Percentiles rank a stretch among this genome's conserved stretches.
These are phyloP conservation scores for Proliferodiscus dingleyae DNA, from an alignment of 2,329 filamentous ascomycete genomes.

Conservation along the genomic window DNA sequence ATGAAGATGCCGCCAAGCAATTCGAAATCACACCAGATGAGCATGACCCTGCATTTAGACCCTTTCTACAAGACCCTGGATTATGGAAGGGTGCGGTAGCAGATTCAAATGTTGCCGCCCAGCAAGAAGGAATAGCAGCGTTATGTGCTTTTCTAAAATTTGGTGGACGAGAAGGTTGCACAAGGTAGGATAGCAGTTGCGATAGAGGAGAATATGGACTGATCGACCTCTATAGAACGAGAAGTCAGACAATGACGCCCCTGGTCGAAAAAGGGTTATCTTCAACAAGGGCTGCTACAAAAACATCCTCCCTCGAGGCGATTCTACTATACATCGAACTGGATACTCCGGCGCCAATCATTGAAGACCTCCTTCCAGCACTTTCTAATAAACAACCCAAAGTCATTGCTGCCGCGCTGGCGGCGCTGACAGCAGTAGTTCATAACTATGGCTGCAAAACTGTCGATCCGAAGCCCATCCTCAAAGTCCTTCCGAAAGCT, in stretches of 20 bases:
- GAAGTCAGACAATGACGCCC: constrained; percentile 66
- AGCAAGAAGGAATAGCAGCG: constrained; percentile 84
- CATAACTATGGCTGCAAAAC: constrained; percentile 94
- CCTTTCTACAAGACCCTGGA: constrained; percentile 77
- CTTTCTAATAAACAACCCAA: constrained; percentile 89
- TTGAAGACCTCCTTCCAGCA: constrained; percentile 83
- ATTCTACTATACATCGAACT: constrained; percentile 85
- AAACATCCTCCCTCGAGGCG: constrained; percentile 80
- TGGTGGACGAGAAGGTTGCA: constrained; percentile 72
- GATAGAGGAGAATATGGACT: neutral
- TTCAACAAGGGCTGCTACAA: constrained; percentile 82
- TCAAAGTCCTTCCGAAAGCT: constrained; percentile 82
- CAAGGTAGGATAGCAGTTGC: constrained; percentile 45
- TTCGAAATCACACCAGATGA: constrained; percentile 85
- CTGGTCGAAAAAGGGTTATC: constrained; percentile 89
- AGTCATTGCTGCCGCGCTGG: constrained; percentile 70
- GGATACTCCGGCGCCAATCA: constrained; percentile 76
- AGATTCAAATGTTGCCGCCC: constrained; percentile 94
- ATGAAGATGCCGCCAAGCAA: constrained; percentile 84
- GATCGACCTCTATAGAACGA: constrained; percentile 49
- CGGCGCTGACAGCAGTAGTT: constrained; percentile 76
- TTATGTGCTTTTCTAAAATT: constrained; percentile 91
- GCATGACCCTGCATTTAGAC: constrained; percentile 76
- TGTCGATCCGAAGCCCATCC: constrained; percentile 84
- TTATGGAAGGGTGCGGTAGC: constrained; percentile 90